Percentiles rank a stretch among this genome's conserved stretches.
phyloP scores from a whole-genome alignment of 2,329 filamentous ascomycete species.

The Neobulgaria alba region DNA sequence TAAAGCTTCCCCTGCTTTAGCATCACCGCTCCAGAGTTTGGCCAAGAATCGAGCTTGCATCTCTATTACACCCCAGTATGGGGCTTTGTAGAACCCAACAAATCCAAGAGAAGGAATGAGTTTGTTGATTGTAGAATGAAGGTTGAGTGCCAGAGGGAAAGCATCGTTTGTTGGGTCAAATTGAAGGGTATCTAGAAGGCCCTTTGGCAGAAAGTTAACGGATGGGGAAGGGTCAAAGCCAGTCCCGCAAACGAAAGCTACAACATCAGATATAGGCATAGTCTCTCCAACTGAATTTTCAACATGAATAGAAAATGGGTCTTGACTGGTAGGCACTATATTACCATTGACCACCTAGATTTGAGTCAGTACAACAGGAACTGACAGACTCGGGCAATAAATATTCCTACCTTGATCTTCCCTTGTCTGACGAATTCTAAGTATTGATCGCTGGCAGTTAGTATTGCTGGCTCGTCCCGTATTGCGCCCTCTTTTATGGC shows the following conservation, averaged over 20 bases:
- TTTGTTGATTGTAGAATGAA: slow-evolving; percentile 55
- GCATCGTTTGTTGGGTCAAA: slow-evolving; percentile 39
- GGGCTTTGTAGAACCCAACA: slow-evolving; percentile 75
- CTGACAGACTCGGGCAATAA: no score
- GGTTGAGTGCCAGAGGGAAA: slow-evolving; percentile 58
- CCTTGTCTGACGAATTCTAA: slow-evolving; percentile 63
- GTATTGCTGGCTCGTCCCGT: slow-evolving; percentile 46
- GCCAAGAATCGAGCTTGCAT: slow-evolving; percentile 70
- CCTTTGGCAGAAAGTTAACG: slow-evolving; percentile 52
- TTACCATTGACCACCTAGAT: no score
- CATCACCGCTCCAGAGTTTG: slow-evolving; percentile 42
- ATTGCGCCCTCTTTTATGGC: slow-evolving; percentile 15
- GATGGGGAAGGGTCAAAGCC: slow-evolving; percentile 61
- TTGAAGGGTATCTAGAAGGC: slow-evolving; percentile 47
- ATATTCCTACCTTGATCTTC: slow-evolving; percentile 34
- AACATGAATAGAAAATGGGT: neutral
- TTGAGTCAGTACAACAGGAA: no score
- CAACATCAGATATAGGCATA: slow-evolving; percentile 42
- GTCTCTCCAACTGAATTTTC: neutral
- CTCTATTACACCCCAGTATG: slow-evolving; percentile 82
- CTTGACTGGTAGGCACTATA: no score
- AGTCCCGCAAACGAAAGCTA: slow-evolving; percentile 64
- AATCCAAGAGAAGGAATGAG: slow-evolving; percentile 61
- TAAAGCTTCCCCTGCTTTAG: slow-evolving; percentile 20
- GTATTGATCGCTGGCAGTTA: slow-evolving; percentile 66